Percentiles rank a stretch among this genome's conserved stretches.
These are phyloP conservation scores for Furcasterigmium sp. DNA, from an alignment of 2,329 filamentous ascomycete genomes.

Conservation along the genomic window DNA sequence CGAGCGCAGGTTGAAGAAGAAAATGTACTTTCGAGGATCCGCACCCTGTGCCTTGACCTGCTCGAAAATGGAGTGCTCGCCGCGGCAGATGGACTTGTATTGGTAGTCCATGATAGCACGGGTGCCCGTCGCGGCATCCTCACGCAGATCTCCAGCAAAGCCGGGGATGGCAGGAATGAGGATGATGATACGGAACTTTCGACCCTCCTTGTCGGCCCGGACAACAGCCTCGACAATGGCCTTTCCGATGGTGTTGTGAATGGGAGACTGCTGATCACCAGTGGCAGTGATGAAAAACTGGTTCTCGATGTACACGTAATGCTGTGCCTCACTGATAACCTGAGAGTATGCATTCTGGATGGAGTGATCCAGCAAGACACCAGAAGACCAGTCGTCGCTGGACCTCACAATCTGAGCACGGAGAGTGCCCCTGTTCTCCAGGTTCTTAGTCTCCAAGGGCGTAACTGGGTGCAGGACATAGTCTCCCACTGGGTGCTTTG, in stretches of 20 bases:
- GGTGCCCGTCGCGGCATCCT: conserved; percentile 79
- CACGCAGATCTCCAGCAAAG: conserved; percentile 85
- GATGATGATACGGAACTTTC: conserved; percentile 88
- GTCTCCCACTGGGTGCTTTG: conserved; percentile 81
- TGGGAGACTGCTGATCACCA: conserved; percentile 76
- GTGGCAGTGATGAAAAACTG: conserved; percentile 98
- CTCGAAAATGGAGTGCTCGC: conserved; percentile 84
- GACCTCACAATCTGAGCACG: conserved; percentile 84
- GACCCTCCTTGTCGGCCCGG: conserved; percentile 69
- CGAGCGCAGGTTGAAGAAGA: conserved; percentile 87
- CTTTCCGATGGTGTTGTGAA: conserved; percentile 81
- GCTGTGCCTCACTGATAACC: conserved; percentile 79
- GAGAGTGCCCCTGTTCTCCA: conserved; percentile 64
- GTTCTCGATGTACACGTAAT: conserved; percentile 97
- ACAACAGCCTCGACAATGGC: conserved; percentile 91
- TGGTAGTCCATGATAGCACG: conserved; percentile 98
- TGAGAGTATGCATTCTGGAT: conserved; percentile 86
- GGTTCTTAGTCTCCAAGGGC: conserved; percentile 61
- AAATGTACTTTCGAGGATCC: conserved; percentile 76
- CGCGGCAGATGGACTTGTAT: conserved; percentile 91
- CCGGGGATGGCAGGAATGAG: conserved; percentile 88
- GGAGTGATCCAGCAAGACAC: conserved; percentile 76
- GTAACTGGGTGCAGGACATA: conserved; percentile 77
- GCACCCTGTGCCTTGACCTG: conserved; percentile 68
- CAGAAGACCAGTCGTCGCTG: conserved; percentile 89